Evolutionary conservation across 768 basidiomycete genomes (phyloP), one percentile per base, ranked within the genome.

Genomic region (Psilocybe subaeruginosa): DNA sequence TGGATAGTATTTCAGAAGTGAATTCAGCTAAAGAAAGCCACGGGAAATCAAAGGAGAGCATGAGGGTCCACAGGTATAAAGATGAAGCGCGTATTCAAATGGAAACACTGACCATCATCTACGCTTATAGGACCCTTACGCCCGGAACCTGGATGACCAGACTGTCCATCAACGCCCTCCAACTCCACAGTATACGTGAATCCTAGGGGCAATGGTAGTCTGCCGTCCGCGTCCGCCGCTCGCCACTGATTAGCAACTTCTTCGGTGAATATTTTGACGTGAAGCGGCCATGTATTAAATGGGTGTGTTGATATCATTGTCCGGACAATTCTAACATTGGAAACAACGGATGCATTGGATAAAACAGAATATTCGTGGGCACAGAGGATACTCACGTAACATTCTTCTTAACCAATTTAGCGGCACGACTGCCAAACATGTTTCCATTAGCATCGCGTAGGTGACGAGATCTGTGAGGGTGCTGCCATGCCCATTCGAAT

Each of bases 401-500:
- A 68, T 81, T 83, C 30, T 67, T 73, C 61, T 76, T 78, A 54
- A 88, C 70, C 14, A 72, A 67, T 56, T 70, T 76, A 35, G 66
- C 64, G 66, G 66, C 72, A 41, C 73, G 74, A 57, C 58, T 64
- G 11, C 66, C 63, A 62, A 84, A 82, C 11, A 82, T 61, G 54
- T 75, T 73, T 4, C 81, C 82, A 35, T 73, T 59, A 12, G 68
- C 66, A 57, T 80, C 79, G 31, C 83, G 81, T 16, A 91, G 75
- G 73, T 90, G 88, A n/a, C 90, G 76, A 1, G 89, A 87, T 27
- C 82, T 72, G 63, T 88, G 78, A 8, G 90, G 89, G 71, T 93
- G 88, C 70, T 93, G 91, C 92, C 92, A 94, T 30, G 88, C 87
- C 90, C 90, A 93, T 75, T 92, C 91, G 66, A 93, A 93, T 73